A percentile compares a stretch with the other conserved stretches of the same genome.
Evolutionary conservation across 148 eudicot species (phyloP).

Genomic region (Pouteria glomerata): DNA sequence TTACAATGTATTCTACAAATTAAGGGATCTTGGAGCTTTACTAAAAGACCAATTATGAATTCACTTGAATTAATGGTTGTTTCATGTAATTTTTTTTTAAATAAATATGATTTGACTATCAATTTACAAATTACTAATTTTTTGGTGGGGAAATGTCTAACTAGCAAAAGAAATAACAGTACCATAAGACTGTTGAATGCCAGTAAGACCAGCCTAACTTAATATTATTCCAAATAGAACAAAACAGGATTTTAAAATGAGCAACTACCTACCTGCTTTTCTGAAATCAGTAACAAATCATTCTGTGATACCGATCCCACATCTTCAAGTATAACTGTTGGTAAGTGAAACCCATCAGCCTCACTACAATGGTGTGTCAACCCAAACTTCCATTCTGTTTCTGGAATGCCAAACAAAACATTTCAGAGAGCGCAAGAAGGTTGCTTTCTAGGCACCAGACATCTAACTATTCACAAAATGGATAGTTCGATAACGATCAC

Average conservation of each 20-base stretch:
- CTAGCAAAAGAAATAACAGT: background rate
- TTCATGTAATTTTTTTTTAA: background rate
- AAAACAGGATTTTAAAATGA: background rate
- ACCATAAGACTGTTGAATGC: background rate
- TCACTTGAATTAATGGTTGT: background rate
- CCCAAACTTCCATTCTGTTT: conserved; percentile 37
- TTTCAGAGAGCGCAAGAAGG: background rate
- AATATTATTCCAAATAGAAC: background rate
- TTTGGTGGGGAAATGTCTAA: background rate
- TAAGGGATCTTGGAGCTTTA: background rate
- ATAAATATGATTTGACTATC: background rate
- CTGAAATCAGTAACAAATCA: conserved; percentile 70
- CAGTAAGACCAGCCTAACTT: background rate
- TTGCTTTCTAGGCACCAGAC: background rate
- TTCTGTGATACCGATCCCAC: conserved; percentile 48
- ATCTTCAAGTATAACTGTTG: conserved; percentile 26
- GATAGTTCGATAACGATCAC: background rate
- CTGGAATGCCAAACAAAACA: conserved; percentile 20
- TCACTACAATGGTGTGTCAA: conserved; percentile 48
- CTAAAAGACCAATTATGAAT: background rate
- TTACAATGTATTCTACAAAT: background rate
- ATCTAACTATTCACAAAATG: background rate
- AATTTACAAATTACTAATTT: background rate
- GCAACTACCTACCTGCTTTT: conserved; percentile 41
- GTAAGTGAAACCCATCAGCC: conserved; percentile 58